A percentile compares a stretch with the other conserved stretches of the same genome.
These are phyloP conservation scores for Pseudozyma tsukubaensis DNA, from an alignment of 1,284 basidiomycete species.

Conservation along the genomic window DNA sequence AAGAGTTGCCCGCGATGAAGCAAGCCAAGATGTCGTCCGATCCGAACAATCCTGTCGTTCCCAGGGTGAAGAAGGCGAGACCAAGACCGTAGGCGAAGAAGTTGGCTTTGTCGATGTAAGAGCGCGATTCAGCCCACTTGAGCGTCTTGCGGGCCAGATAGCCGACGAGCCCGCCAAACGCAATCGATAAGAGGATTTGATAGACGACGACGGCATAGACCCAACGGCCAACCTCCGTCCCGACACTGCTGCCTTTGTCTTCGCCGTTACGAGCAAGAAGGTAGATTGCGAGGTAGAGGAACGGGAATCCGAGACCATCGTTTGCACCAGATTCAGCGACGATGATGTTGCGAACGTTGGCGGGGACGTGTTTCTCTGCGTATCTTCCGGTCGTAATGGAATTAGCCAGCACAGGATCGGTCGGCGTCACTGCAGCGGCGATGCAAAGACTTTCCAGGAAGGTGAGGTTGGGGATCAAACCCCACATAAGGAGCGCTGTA, in stretches of 20 bases:
- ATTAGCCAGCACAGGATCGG: conserved; percentile 69
- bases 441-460: conserved; percentile 69
- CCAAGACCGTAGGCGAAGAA: conserved; percentile 70
- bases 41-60: conserved; percentile 70
- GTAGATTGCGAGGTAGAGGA: conserved; percentile 69
- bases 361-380: conserved; percentile 70
- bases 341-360: conserved; percentile 69
- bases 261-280: conserved; percentile 53
- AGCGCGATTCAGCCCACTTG: conserved; percentile 66
- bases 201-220: conserved; percentile 69
- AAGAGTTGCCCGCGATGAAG: conserved; percentile 69
- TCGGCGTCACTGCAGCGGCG: conserved; percentile 70
- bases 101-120: conserved; percentile 69
- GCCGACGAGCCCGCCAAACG: conserved; percentile 69
- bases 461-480: conserved; percentile 66
- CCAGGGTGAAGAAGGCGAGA: conserved; percentile 69
- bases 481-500: conserved; percentile 68
- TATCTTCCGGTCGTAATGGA: conserved; percentile 69
- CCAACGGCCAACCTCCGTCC: conserved; percentile 68
- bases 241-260: conserved; percentile 59
- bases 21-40: conserved; percentile 70
- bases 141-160: conserved; percentile 69
- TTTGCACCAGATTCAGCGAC: conserved; percentile 70
- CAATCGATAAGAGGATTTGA: conserved; percentile 68
- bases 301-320: conserved; percentile 68